These are phyloP conservation scores for Exophiala mesophila DNA, from an alignment of 2,329 filamentous ascomycete species.

Conservation along the genomic window DNA sequence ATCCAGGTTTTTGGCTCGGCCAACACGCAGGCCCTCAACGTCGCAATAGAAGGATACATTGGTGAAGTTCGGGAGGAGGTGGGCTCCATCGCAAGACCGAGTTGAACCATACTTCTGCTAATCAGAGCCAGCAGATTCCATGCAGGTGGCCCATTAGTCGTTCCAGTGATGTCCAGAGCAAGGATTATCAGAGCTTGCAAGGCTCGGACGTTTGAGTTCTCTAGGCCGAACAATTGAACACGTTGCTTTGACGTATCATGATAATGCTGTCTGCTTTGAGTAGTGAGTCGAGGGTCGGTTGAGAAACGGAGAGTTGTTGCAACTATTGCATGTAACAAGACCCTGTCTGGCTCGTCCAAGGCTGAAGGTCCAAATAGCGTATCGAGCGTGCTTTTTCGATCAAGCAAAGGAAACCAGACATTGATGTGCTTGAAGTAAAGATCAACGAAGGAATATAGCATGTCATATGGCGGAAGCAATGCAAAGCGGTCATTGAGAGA, in stretches of 20 bases:
- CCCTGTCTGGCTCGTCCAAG: constrained; percentile 67
- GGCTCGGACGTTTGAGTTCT: constrained; percentile 83
- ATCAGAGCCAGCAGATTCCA: constrained; percentile 91
- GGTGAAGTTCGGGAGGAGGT: constrained; percentile 75
- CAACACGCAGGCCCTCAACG: constrained; percentile 75
- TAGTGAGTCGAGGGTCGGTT: constrained; percentile 67
- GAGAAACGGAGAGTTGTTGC: constrained; percentile 83
- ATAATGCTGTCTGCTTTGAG: constrained; percentile 68
- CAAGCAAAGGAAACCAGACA: constrained; percentile 84
- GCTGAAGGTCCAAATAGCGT: constrained; percentile 72
- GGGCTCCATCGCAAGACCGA: constrained; percentile 77
- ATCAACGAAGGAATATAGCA: constrained; percentile 67
- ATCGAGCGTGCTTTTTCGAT: constrained; percentile 75
- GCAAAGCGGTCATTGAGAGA: constrained; percentile 32
- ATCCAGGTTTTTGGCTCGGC: constrained; percentile 80
- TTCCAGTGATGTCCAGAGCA: constrained; percentile 77
- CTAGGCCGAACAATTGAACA: constrained; percentile 79
- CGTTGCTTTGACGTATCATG: constrained; percentile 78
- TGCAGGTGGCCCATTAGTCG: constrained; percentile 81
- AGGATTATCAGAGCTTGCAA: constrained; percentile 84
- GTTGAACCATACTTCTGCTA: constrained; percentile 79
- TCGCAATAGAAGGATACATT: constrained; percentile 80
- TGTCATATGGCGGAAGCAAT: constrained; percentile 64
- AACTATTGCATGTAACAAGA: constrained; percentile 82
- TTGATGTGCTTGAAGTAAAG: constrained; percentile 77